Conservation (phyloP, 495 filamentous ascomycete species). For the Podospora australis region DNA sequence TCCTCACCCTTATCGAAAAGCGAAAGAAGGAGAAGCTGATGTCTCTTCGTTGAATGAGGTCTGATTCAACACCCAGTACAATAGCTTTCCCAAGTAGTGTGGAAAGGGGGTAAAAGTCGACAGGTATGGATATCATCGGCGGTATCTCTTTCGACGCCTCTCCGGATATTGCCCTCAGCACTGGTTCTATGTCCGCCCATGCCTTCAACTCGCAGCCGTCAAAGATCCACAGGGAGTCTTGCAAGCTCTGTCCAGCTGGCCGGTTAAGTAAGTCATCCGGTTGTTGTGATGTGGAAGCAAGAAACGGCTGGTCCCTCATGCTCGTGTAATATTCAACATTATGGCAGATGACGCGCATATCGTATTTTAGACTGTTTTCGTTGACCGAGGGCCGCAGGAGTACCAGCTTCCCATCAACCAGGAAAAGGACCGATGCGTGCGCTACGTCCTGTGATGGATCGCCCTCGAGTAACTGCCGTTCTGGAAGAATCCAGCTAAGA, state of each 20-base stretch:
- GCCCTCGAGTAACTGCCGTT: slow-evolving; percentile 81
- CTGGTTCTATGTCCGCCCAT: slow-evolving; percentile 88
- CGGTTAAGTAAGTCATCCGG: slow-evolving; percentile 20
- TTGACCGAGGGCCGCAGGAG: slow-evolving; percentile 78
- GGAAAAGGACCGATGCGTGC: slow-evolving; percentile 86
- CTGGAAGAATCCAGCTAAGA: slow-evolving; percentile 92
- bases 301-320: slow-evolving; percentile 75
- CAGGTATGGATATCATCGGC: slow-evolving; percentile 53
- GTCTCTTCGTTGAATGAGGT: slow-evolving; percentile 85
- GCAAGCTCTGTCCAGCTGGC: slow-evolving; percentile 48
- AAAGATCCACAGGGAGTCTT: slow-evolving; percentile 92
- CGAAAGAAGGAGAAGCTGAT: slow-evolving; percentile 80
- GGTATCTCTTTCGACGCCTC: slow-evolving; percentile 56
- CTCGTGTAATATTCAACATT: slow-evolving; percentile 92
- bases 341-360: slow-evolving; percentile 93
- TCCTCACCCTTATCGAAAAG: slow-evolving; percentile 65
- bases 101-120: slow-evolving; percentile 95
- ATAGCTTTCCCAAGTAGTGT: slow-evolving; percentile 78
- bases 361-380: slow-evolving; percentile 80
- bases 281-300: slow-evolving; percentile 21
- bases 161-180: slow-evolving; percentile 59
- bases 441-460: slow-evolving; percentile 95
- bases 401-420: slow-evolving; percentile 94
- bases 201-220: slow-evolving; percentile 75
- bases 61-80: slow-evolving; percentile 82